These are phyloP conservation scores for Apiotrichum gracile DNA, from an alignment of 1,284 basidiomycete genomes.

Conservation along the genomic window DNA sequence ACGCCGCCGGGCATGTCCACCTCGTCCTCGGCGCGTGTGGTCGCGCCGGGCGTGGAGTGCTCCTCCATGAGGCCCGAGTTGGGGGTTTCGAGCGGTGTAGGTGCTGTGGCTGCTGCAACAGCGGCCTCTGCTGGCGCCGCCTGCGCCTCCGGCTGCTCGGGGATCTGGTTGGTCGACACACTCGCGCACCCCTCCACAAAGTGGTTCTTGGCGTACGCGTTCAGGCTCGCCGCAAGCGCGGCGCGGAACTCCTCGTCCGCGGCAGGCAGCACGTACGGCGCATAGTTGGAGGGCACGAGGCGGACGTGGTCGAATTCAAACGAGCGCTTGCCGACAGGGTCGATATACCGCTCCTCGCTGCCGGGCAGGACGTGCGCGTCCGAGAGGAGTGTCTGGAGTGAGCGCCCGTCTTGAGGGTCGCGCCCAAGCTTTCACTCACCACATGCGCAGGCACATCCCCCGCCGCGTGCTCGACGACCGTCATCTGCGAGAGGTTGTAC, in stretches of 20 bases:
- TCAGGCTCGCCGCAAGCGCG: constrained; percentile 61
- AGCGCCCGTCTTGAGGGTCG: no score
- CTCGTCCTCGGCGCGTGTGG: constrained; percentile 17
- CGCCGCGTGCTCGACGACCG: constrained; percentile 59
- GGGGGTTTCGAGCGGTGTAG: no score
- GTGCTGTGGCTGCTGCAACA: no score
- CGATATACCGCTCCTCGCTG: constrained; percentile 63
- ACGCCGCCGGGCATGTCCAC: constrained; percentile 28
- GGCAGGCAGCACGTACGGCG: constrained; percentile 57
- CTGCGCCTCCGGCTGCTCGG: constrained; percentile 14
- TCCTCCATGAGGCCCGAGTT: not conserved
- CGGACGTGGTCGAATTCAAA: constrained; percentile 76
- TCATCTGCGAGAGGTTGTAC: constrained; percentile 81
- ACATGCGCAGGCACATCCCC: constrained; percentile 23
- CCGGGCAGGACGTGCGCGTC: constrained; percentile 32
- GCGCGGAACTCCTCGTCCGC: constrained; percentile 66
- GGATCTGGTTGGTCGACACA: constrained; percentile 53
- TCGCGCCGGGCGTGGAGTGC: not conserved
- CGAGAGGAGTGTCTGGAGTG: constrained; percentile 34
- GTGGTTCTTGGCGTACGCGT: constrained; percentile 70
- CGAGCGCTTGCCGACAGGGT: constrained; percentile 67
- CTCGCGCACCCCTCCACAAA: constrained; percentile 66
- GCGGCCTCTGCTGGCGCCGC: not conserved
- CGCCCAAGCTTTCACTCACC: constrained; percentile 12
- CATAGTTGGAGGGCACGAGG: constrained; percentile 59